Conservation (phyloP, 441 rosid species). For the Sinapis alba region DNA sequence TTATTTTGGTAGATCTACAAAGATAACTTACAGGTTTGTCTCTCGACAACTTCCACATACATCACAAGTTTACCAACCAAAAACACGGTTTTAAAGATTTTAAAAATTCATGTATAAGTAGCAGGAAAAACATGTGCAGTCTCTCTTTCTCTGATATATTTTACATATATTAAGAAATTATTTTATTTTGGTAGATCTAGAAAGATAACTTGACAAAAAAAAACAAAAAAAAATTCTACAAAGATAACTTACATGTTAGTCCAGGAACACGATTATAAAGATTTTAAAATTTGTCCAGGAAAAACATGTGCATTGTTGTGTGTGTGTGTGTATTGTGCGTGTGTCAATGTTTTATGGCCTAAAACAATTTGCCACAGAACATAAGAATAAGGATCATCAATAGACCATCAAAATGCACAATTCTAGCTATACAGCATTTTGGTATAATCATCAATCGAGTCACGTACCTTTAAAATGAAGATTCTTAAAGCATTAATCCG, state of each 20-base stretch:
- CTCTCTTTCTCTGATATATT: too few relatives aligned
- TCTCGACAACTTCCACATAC: background rate
- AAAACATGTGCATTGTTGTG: too few relatives aligned
- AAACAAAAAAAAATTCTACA: too few relatives aligned
- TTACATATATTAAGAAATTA: too few relatives aligned
- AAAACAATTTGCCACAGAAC: background rate
- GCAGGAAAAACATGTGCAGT: background rate
- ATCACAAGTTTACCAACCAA: background rate
- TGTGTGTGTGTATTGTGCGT: too few relatives aligned
- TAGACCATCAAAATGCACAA: constrained; percentile 3
- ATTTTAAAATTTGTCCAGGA: too few relatives aligned
- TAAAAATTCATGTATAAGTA: background rate
- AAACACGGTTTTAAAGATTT: background rate
- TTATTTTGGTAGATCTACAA: background rate
- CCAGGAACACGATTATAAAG: too few relatives aligned
- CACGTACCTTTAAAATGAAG: background rate
- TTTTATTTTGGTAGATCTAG: too few relatives aligned
- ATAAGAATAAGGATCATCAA: background rate
- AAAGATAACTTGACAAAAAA: too few relatives aligned
- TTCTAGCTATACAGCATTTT: constrained; percentile 1
- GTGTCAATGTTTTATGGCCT: background rate
- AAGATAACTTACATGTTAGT: too few relatives aligned
- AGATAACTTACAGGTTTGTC: background rate
- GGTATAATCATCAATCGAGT: background rate
- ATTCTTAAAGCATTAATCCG: constrained; percentile 24